Evolutionary conservation across 2,329 filamentous ascomycete genomes (phyloP).

Genomic region (Amylocarpus encephaloides): DNA sequence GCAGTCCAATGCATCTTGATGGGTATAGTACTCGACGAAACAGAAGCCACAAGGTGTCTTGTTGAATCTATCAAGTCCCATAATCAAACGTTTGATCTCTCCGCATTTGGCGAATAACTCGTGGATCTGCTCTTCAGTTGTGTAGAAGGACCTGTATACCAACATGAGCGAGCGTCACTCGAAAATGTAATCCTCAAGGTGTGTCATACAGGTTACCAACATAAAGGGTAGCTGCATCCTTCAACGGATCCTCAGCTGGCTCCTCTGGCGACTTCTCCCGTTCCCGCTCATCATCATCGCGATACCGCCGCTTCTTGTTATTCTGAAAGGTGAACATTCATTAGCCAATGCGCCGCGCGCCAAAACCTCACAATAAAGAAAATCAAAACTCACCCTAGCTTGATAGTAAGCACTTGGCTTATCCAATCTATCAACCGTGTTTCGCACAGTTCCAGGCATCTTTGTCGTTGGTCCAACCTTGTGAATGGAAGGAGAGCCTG

Average conservation of each 20-base stretch:
- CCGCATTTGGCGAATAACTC: slow-evolving; percentile 94
- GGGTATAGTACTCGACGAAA: slow-evolving; percentile 98
- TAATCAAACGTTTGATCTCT: slow-evolving; percentile 95
- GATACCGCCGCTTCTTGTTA: slow-evolving; percentile 46
- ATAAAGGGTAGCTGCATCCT: slow-evolving; percentile 88
- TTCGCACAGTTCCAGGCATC: slow-evolving; percentile 38
- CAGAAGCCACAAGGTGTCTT: slow-evolving; percentile 99
- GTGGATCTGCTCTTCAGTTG: slow-evolving; percentile 97
- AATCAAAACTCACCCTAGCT: slow-evolving; percentile 56
- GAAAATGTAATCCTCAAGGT: neutral
- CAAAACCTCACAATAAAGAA: slow-evolving; percentile 9
- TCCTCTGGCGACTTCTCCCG: slow-evolving; percentile 44
- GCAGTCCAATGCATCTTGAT: slow-evolving; percentile 94
- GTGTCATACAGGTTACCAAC: slow-evolving; percentile 77
- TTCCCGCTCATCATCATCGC: slow-evolving; percentile 53
- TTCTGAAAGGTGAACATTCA: slow-evolving; percentile 36
- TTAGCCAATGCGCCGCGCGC: slow-evolving; percentile 19
- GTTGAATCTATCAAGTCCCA: slow-evolving; percentile 94
- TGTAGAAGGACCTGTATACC: slow-evolving; percentile 76
- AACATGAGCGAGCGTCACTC: slow-evolving; percentile 9
- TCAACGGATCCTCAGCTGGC: slow-evolving; percentile 67
- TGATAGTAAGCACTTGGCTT: slow-evolving; percentile 91
- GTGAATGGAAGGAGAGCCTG: slow-evolving; percentile 2
- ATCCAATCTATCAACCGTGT: slow-evolving; percentile 87
- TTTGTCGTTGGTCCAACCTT: slow-evolving; percentile 12